Evolutionary conservation across 805 yeast genomes (phyloP), one percentile per base, ranked within the genome.

Genomic region (Saturnispora galanensis): DNA sequence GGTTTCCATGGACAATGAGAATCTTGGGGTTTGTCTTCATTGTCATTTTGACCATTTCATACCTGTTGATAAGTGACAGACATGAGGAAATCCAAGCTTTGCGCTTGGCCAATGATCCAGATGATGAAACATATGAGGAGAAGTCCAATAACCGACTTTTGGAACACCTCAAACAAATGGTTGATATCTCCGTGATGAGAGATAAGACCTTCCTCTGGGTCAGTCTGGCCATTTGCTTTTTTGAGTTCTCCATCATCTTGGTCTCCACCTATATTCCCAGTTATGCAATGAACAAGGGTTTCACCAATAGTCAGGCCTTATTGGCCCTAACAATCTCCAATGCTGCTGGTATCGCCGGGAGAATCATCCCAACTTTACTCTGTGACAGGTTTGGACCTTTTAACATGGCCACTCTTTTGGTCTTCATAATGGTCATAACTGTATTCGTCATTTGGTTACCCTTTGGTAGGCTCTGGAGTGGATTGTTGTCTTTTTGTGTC

Each of bases 371-470:
- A 6, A 70, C 74, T 0, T 56, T 57, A 35, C 49, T 66, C 4
- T 69, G 77, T 1, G 79, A 74, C 50, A 52, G 47, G 12, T 55
- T 59, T 40, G 80, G 80, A 1, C 63, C 62, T 29, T 73, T 67
- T 56, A 74, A 74, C 52, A 55, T 72, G 35, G 58, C 58, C 7
- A 58, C 60, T 59, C 40, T 66, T 1, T 46, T 63, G 37, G 71
- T 73, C 58, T 40, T 46, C 2, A 63, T 74, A 12, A 62, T 56
- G 54, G 42, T 70, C 1, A 10, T 80, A 0, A 57, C 74, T n/a
- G 67, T 76, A 2, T 63, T 81, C 40, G 67, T 68, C 11, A 31
- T 63, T 16, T 81, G 88, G 88, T 60, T 80, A n/a, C 88, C 89
- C 1, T 73, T 79, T 47, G 87, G 85, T 0, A 46, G 55, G 7